Base-by-base conservation (phyloP, 1,139 yeast species). In the Saccharomyces pastorianus region DNA sequence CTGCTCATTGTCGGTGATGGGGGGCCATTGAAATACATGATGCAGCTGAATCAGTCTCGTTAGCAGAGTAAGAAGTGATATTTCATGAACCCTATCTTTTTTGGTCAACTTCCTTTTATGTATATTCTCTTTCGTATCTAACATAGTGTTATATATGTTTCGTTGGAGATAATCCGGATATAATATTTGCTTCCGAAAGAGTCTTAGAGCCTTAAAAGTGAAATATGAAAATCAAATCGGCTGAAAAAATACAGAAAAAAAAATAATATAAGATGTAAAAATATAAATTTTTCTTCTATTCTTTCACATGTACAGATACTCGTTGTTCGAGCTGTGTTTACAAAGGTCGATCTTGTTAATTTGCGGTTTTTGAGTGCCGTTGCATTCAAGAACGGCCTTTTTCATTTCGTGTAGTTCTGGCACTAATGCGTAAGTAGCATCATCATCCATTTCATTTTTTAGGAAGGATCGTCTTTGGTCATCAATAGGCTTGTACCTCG, bases 401-500 rank as follows among this genome's bases (percentile, higher is more conserved):
- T 96, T 96, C 58, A 91, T 77, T 2, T 95, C 97, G 71, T 85
- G 84, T 60, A 91, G 78, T 61, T 84, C 89, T 51, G 75, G 70
- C 59, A 79, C 83, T 53, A 75, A 78, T 28, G 70, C 71, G 29
- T 78, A 77, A 48, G 71, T 72, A 49, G 34, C 31, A 62, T 52
- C 42, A 54, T 53, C 46, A 44, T 63, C 61, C 25, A 63, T 62
- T 58, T 53, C 71, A 64, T 59, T 67, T 61, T 78, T 76, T 61
- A 84, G 82, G 59, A 84, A 85, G 71, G 93, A 93, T 27, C 96
- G 88, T 54, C 88, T 95, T 71, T 99, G 83, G 68, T 93, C 99
- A 70, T 93, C 99, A 88, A 93, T 88, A 62, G 97, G 97, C 76
- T 90, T 93, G 74, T 93, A 93, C 63, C 96, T 80, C 14, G 93